Base-by-base conservation (phyloP, 371 early-diverging fungal genomes). In the Mucor mucedo region DNA sequence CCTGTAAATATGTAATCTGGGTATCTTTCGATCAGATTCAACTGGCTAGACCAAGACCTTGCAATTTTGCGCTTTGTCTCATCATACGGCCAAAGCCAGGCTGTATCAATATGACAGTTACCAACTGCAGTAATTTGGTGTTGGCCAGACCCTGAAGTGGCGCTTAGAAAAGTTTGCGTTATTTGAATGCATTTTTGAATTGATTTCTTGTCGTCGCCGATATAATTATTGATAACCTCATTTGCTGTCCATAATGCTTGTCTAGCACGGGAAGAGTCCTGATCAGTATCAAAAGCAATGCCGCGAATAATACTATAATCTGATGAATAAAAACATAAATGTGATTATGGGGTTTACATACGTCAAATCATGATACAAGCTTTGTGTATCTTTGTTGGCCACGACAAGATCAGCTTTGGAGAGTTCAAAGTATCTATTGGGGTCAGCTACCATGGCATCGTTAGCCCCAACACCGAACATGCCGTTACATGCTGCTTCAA, bases 31-130 rank as follows among this genome's bases (percentile, higher is more conserved):
- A 97, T 91, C n/a, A 93, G 71, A 29, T 81, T 71, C n/a, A 93
- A 45, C 71, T 94, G 98, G 9, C 94, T 91, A 0, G 95, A 82
- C 94, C 95, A 98, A 60, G 91, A 91, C 35, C 98, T 82, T 4
- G 97, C 98, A 13, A 91, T 84, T 79, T 98, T 98, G 52, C 98
- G 91, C 54, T 93, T 94, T 5, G 99, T 98, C 70, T 98, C 98
- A 66, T 88, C 97, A 70, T 88, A 98, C 0, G 96, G 94, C 99
- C 97, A 95, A 33, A 91, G 81, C 93, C 91, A 93, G 8, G 89
- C 89, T 3, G 90, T 87, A 66, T 89, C 94, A 58, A 89, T 88
- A 61, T 89, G 88, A 60, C 97, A 96, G 74, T 96, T 88, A 9
- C 95, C 95, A n/a, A 94, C 82, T 1, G 94, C 93, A 27, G 84